Percentiles rank a stretch among this genome's conserved stretches.
phyloP scores from a whole-genome alignment of 2,329 filamentous ascomycete genomes.

The Allantophomopsis lycopodina region DNA sequence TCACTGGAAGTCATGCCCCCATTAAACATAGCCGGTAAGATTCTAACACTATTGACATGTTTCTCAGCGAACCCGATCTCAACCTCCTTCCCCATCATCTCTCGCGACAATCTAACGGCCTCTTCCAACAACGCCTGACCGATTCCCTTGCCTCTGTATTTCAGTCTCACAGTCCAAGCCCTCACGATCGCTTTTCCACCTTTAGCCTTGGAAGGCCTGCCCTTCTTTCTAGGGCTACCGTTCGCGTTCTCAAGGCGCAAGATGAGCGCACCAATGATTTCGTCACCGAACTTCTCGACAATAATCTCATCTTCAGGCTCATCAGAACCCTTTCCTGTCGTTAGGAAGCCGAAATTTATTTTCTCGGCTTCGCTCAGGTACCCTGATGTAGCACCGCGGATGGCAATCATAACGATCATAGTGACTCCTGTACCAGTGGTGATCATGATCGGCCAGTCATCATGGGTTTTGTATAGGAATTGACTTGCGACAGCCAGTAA shows the following conservation, averaged over 20 bases:
- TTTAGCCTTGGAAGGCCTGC: constrained; percentile 29
- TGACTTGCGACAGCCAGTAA: constrained; percentile 30
- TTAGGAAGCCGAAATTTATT: constrained; percentile 13
- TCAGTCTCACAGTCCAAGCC: constrained; percentile 66
- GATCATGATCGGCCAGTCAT: constrained; percentile 39
- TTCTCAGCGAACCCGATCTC: constrained; percentile 60
- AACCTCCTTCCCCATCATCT: constrained; percentile 53
- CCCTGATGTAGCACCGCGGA: constrained; percentile 43
- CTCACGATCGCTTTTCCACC: constrained; percentile 60
- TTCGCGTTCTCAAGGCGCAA: constrained; percentile 34
- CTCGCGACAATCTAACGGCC: constrained; percentile 53
- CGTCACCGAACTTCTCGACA: constrained; percentile 51
- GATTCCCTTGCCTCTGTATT: constrained; percentile 58
- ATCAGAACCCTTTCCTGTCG: constrained; percentile 21
- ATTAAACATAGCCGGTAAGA: constrained; percentile 52
- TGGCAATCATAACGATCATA: constrained; percentile 47
- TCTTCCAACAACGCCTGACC: constrained; percentile 61
- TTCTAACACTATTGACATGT: constrained; percentile 59
- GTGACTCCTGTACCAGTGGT: constrained; percentile 46
- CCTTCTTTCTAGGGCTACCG: constrained; percentile 9
- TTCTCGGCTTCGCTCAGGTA: constrained; percentile 29
- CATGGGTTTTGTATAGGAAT: constrained; percentile 19
- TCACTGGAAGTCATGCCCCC: constrained; percentile 44
- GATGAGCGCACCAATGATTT: constrained; percentile 59
- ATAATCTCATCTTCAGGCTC: constrained; percentile 38